Conservation (phyloP, 2,329 filamentous ascomycete species). For the Pseudogymnoascus sp. region DNA sequence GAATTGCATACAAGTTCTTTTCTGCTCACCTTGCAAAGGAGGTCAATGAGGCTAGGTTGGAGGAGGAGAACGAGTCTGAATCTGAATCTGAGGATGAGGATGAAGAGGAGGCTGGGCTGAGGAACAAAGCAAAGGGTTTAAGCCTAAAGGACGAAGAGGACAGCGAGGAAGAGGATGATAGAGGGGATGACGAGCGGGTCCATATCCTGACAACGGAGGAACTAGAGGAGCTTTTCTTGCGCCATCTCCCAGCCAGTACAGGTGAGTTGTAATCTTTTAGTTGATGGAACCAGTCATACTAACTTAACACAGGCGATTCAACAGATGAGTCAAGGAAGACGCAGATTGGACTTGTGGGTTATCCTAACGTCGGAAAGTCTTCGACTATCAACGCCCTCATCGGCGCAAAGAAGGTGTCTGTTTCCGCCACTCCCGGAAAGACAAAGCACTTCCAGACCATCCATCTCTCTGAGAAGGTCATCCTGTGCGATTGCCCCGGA, state of each 20-base stretch:
- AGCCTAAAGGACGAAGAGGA: conserved; percentile 31
- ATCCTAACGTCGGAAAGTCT: conserved; percentile 98
- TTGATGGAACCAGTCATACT: conserved; percentile 18
- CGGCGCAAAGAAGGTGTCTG: conserved; percentile 95
- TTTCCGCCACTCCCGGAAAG: conserved; percentile 94
- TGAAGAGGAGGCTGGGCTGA: conserved; percentile 32
- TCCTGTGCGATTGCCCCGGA: conserved; percentile 96
- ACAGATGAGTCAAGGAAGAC: conserved; percentile 55
- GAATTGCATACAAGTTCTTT: conserved; percentile 92
- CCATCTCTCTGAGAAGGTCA: conserved; percentile 78
- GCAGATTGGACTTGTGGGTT: conserved; percentile 88
- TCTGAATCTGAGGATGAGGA: conserved; percentile 33
- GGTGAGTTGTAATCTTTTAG: conserved; percentile 32
- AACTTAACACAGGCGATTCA: conserved; percentile 31
- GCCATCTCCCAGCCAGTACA: conserved; percentile 56
- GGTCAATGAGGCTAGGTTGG: conserved; percentile 63
- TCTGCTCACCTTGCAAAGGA: conserved; percentile 90
- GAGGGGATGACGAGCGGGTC: conserved; percentile 40
- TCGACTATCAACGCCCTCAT: conserved; percentile 99
- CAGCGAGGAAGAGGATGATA: conserved; percentile 26
- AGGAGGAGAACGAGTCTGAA: conserved; percentile 33
- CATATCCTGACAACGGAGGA: conserved; percentile 89
- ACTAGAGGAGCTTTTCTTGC: conserved; percentile 78
- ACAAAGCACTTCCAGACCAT: conserved; percentile 99
- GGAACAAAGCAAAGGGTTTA: conserved; percentile 32